Conservation (phyloP, 768 basidiomycete species). For the Amanita exitialis region DNA sequence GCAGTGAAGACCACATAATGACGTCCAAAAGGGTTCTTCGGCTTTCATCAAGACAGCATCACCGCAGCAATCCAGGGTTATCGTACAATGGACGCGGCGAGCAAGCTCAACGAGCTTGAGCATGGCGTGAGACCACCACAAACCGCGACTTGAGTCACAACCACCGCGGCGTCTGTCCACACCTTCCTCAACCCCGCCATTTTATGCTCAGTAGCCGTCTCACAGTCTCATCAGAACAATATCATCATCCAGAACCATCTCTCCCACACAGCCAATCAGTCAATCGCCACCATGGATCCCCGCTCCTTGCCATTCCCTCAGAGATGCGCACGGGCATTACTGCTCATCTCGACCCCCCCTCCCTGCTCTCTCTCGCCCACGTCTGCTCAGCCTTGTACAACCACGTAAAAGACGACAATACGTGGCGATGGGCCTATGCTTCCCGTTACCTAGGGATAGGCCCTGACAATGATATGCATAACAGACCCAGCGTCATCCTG, state of each 20-base stretch:
- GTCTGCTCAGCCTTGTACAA: constrained; percentile 42
- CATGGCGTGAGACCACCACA: neutral
- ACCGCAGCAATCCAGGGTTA: neutral
- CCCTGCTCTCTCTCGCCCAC: constrained; percentile 46
- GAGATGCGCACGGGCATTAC: constrained; percentile 76
- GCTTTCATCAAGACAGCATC: too few relatives aligned
- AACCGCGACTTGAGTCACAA: neutral
- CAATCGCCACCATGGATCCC: constrained; percentile 47
- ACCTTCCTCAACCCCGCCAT: constrained; percentile 18
- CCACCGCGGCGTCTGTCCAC: constrained; percentile 11
- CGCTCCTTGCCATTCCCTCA: constrained; percentile 44
- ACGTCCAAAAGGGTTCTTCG: too few relatives aligned
- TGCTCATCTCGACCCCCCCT: constrained; percentile 55
- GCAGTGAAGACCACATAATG: too few relatives aligned
- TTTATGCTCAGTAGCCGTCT: constrained; percentile 62
- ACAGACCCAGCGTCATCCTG: constrained; percentile 34
- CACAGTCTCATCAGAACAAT: constrained; percentile 29
- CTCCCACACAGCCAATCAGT: constrained; percentile 17
- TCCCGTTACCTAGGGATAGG: constrained; percentile 55
- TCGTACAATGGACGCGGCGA: too few relatives aligned
- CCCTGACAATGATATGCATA: constrained; percentile 49
- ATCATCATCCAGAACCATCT: constrained; percentile 19
- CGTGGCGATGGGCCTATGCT: constrained; percentile 70
- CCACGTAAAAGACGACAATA: constrained; percentile 70
- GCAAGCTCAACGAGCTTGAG: too few relatives aligned